Percentiles rank a stretch among this genome's conserved stretches.
Conservation (phyloP, 345 rosid genomes). For the Noccaea bulbosa region DNA sequence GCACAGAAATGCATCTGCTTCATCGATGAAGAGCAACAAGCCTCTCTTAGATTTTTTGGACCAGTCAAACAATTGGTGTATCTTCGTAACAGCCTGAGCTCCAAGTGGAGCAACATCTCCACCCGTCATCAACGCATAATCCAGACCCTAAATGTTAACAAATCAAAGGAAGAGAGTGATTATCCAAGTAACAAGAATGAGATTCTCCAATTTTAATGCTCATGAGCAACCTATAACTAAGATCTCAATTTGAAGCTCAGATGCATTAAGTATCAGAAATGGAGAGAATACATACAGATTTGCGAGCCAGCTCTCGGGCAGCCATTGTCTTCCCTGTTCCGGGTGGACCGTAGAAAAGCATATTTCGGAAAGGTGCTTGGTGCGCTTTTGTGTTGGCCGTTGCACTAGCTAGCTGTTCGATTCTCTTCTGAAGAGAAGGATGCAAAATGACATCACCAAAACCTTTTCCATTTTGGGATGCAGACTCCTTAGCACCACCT, state of each 20-base stretch:
- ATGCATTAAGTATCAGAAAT: slow-evolving; percentile 11
- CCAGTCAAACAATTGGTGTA: slow-evolving; percentile 97
- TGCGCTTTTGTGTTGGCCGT: slow-evolving; percentile 98
- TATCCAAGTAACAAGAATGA: background rate
- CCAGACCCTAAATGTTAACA: slow-evolving; percentile 73
- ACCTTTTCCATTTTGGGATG: slow-evolving; percentile 64
- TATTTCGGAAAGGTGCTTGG: slow-evolving; percentile 91
- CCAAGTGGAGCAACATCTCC: slow-evolving; percentile 99
- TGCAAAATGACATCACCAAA: slow-evolving; percentile 96
- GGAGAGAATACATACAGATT: slow-evolving; percentile 69
- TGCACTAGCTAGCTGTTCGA: slow-evolving; percentile 79
- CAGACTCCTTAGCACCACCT: slow-evolving; percentile 49
- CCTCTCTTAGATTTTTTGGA: slow-evolving; percentile 90
- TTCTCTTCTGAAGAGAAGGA: slow-evolving; percentile 85
- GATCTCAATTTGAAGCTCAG: slow-evolving; percentile 16
- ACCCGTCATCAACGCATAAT: slow-evolving; percentile 99
- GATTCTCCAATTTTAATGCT: background rate
- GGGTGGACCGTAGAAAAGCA: slow-evolving; percentile 98
- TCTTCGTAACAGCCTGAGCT: slow-evolving; percentile 97
- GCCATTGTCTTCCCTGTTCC: slow-evolving; percentile 99
- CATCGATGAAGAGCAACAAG: slow-evolving; percentile 87
- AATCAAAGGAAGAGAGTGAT: slow-evolving; percentile 20
- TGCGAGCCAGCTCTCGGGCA: slow-evolving; percentile 86
- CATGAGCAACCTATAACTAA: slow-evolving; percentile 10
- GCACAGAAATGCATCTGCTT: slow-evolving; percentile 99